Evolutionary conservation across 2,329 filamentous ascomycete genomes (phyloP).

Genomic region (Fusarium vanettenii): DNA sequence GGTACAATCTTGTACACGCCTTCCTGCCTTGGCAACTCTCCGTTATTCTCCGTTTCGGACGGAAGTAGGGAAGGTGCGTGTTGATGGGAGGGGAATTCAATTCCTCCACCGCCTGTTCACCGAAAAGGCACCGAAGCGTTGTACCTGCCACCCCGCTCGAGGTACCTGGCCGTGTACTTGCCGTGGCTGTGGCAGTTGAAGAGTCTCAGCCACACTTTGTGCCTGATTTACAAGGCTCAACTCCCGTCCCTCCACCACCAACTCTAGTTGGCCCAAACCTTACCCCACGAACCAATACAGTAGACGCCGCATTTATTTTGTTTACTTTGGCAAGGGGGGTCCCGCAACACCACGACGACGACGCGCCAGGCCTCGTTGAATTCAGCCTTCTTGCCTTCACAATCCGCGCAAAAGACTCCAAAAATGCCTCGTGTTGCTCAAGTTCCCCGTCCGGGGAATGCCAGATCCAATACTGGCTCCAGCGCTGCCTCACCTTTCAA

Average conservation of each 20-base stretch:
- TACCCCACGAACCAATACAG: constrained; percentile 27
- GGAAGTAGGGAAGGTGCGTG: constrained; percentile 21
- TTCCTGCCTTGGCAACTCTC: constrained; percentile 26
- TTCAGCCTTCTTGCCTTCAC: constrained; percentile 32
- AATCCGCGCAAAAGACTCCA: constrained; percentile 37
- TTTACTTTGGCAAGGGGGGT: constrained; percentile 44
- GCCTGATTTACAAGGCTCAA: constrained; percentile 33
- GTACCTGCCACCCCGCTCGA: not conserved
- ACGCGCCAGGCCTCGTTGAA: constrained; percentile 42
- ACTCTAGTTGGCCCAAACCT: constrained; percentile 1
- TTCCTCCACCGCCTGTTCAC: not conserved
- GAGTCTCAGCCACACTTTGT: constrained; percentile 19
- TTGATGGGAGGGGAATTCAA: not conserved
- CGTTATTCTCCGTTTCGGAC: constrained; percentile 28
- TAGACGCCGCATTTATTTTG: constrained; percentile 43
- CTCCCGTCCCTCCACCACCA: not conserved
- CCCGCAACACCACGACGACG: constrained; percentile 42
- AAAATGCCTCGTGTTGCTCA: constrained; percentile 70
- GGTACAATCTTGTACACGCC: not conserved
- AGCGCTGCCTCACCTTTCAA: constrained; percentile 65
- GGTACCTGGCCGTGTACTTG: not conserved
- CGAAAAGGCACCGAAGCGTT: not conserved
- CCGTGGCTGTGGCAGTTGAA: not conserved
- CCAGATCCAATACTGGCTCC: constrained; percentile 60
- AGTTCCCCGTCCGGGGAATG: constrained; percentile 61